Conservation (phyloP, 805 yeast genomes). For the Starmerella apis region DNA sequence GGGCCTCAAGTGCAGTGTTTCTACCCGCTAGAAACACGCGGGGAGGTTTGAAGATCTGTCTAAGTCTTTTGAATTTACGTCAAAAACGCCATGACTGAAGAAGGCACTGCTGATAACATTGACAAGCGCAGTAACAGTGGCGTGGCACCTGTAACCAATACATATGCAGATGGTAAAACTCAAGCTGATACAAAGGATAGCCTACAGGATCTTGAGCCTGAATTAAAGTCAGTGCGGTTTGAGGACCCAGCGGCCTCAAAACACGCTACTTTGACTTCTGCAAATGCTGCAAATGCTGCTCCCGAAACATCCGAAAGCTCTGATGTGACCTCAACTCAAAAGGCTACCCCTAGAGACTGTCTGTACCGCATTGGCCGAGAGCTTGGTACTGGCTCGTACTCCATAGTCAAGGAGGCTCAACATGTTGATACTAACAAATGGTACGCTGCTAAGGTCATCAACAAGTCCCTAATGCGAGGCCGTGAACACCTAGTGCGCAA, state of each 20-base stretch:
- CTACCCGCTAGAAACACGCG: not conserved
- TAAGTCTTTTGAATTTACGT: not conserved
- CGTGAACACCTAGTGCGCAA: constrained; percentile 47
- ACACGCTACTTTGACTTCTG: not conserved
- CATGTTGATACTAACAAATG: constrained; percentile 35
- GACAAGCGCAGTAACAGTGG: not conserved
- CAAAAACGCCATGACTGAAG: not conserved
- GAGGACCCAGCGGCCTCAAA: constrained; percentile 5
- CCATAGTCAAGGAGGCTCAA: constrained; percentile 37
- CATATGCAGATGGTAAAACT: not conserved
- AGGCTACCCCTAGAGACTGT: constrained; percentile 19
- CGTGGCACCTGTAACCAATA: not conserved
- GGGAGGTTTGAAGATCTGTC: not conserved
- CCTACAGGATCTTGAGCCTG: not conserved
- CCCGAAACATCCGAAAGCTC: too few species aligned
- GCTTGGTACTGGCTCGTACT: constrained; percentile 38
- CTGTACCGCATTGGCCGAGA: constrained; percentile 28
- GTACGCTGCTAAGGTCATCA: constrained; percentile 48
- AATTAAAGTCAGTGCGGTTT: constrained; percentile 7
- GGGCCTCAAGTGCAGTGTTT: not conserved
- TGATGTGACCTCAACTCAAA: not conserved
- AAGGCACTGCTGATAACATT: not conserved
- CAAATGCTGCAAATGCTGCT: not conserved
- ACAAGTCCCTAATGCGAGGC: constrained; percentile 43
- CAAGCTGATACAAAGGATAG: not conserved